Evolutionary conservation across 352 stramenopile species (phyloP), one percentile per base, ranked within the genome.

Genomic region (Phytophthora litchii): DNA sequence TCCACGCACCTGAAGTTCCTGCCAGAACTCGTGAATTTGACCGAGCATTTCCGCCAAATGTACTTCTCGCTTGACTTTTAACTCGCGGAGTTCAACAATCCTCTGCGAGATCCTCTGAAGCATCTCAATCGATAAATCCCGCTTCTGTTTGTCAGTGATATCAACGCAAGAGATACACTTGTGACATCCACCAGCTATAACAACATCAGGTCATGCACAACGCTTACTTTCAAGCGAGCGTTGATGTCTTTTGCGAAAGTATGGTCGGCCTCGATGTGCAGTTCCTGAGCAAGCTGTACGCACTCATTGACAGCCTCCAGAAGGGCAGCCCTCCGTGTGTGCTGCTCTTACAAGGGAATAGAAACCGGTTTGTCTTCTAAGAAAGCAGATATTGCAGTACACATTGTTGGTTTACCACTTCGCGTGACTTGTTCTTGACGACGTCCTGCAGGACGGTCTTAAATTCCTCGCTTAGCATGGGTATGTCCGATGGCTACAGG

Each of bases 21-120:
- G 44, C 72, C 72, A 80, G 3, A 80, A 51, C 12, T 64, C 46
- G 8, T 60, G 51, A 14, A 80, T 80, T 38, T 78, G 53, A 9
- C 54, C 64, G 5, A 72, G 36, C 61, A 68, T 71, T 19, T 75
- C 60, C 14, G 61, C 55, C 29, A 75, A 27, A 32, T 48, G 49
- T 17, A 46, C 20, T 17, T 80, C 55, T 6, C 57, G 35, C 41
- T 69, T 64, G 10, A 56, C 19, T 50, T 74, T 69, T 14, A 70
- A 9, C 16, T 72, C 58, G 40, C 70, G 68, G 19, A 83, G 56
- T 49, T 83, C 64, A 20, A 59, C 42, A 53, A 67, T 64, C 32
- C 76, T 61, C 16, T 55, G 48, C 2, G 73, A 74, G 4, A 79
- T 71, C 27, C 73, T 67, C 38, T 71, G 34, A 3, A 77, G 43